Conservation (phyloP, 805 yeast genomes). For the Hanseniaspora thailandica region DNA sequence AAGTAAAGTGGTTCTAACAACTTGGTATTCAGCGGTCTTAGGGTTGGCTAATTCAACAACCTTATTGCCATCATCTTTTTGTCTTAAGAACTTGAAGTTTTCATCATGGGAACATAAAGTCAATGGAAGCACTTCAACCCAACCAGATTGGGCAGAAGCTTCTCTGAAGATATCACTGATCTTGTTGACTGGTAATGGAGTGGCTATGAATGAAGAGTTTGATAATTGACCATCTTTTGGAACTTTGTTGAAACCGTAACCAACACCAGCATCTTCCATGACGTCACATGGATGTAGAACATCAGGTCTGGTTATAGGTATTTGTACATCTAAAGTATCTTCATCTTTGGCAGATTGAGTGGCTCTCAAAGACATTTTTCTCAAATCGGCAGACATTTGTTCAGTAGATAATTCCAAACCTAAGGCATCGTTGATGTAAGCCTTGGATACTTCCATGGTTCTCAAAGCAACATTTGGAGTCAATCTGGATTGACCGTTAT, state of each 20-base stretch:
- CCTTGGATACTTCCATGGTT: slow-evolving; percentile 57
- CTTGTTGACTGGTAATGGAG: slow-evolving; percentile 83
- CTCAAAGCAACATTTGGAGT: slow-evolving; percentile 66
- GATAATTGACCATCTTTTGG: slow-evolving; percentile 67
- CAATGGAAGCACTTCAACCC: slow-evolving; percentile 91
- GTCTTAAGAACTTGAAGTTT: slow-evolving; percentile 77
- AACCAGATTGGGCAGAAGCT: slow-evolving; percentile 89
- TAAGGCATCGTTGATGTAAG: slow-evolving; percentile 82
- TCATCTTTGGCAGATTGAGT: slow-evolving; percentile 36
- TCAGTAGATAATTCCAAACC: slow-evolving; percentile 65
- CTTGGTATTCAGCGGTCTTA: slow-evolving; percentile 92
- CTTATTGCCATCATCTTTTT: slow-evolving; percentile 55
- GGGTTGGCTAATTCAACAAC: slow-evolving; percentile 94
- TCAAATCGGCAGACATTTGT: slow-evolving; percentile 56
- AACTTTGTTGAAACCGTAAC: slow-evolving; percentile 85
- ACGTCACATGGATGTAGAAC: slow-evolving; percentile 93
- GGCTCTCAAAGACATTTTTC: slow-evolving; percentile 72
- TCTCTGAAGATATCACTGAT: slow-evolving; percentile 79
- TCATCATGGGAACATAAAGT: slow-evolving; percentile 95
- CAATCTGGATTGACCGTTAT: slow-evolving; percentile 61
- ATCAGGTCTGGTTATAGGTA: slow-evolving; percentile 94
- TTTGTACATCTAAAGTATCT: slow-evolving; percentile 39
- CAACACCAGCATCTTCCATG: slow-evolving; percentile 97
- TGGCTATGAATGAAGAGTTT: slow-evolving; percentile 64
- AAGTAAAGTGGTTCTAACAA: slow-evolving; percentile 84